Base-by-base conservation (phyloP, 441 rosid genomes). In the Eruca vesicaria region DNA sequence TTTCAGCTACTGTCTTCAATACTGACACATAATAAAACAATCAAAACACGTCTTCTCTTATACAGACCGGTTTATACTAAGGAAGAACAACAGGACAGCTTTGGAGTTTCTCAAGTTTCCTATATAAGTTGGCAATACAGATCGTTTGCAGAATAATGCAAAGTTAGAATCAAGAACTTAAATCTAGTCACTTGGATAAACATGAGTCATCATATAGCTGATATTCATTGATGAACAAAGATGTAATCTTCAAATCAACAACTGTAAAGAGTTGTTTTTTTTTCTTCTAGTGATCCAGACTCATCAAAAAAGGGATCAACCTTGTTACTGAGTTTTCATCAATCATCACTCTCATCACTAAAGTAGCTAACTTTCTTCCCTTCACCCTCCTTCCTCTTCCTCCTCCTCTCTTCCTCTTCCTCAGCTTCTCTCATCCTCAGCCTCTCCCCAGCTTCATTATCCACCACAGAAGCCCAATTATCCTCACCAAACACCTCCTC, bases 391-490 rank as follows among this genome's bases (percentile, higher is more conserved):
- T n/a, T n/a, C 59, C 35, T 75, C 77, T 70, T 81, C 82, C 77
- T 84, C 82, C 68, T 84, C 74, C 65, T 84, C 71, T 41, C 80
- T 59, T 58, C 84, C 58, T 74, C 82, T 65, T 66, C 85, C 72
- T 71, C 85, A 4, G 75, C 90, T 6, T 73, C 79, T 32, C 68
- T 80, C 86, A 86, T 78, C 11, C 63, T 73, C 86, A 90, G 66
- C 83, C 96, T 88, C 81, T 92, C 93, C 12, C 87, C 94, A 23
- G 94, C 95, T 55, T 83, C 84, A 15, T 83, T 84, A 66, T 92
- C 95, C 68, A 94, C 98, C 78, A 84, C 94, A 0, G 98, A 90
- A 59, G 91, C 99, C 98, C 98, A 92, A 81, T 89, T 91, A 55
- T 91, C 97, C 78, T 89, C 97, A 79, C 89, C 91, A 31, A 89